Percentiles rank a stretch among this genome's conserved stretches.
Evolutionary conservation across 495 filamentous ascomycete genomes (phyloP).

Genomic region (Viridothelium virens): DNA sequence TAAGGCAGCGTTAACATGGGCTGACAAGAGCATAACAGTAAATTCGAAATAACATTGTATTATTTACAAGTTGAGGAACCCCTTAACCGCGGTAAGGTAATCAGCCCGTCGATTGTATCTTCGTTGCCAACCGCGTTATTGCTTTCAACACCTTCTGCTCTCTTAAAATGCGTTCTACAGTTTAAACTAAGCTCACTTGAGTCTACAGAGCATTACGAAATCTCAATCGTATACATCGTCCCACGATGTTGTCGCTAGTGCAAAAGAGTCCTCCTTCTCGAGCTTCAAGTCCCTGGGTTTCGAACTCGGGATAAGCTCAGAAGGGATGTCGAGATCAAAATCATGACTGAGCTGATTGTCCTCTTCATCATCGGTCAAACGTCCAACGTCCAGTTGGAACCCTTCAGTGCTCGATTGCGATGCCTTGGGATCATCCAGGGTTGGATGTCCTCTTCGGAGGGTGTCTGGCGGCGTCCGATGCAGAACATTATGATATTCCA

Average conservation of each 20-base stretch:
- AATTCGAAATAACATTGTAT: no score
- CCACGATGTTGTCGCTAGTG: constrained; percentile 1
- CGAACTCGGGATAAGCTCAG: not conserved
- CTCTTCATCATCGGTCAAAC: not conserved
- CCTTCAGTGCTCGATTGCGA: not conserved
- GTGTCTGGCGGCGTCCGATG: not conserved
- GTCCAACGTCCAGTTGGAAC: not conserved
- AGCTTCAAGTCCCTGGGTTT: not conserved
- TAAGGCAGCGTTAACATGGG: no score
- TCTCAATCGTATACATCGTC: not conserved
- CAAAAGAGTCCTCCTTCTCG: not conserved
- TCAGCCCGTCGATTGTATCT: no score
- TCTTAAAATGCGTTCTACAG: no score
- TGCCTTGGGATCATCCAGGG: not conserved
- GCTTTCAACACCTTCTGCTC: no score
- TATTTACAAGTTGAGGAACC: no score
- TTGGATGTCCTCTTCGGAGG: not conserved
- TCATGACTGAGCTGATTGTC: not conserved
- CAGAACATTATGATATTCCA: not conserved
- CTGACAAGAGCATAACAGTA: no score
- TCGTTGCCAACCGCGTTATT: no score
- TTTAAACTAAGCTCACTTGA: no score
- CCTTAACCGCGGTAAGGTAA: no score
- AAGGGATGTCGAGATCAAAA: not conserved
- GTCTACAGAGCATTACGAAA: no score